phyloP scores from a whole-genome alignment of 2,329 filamentous ascomycete species.

The Hymenoscyphus fraxineus region DNA sequence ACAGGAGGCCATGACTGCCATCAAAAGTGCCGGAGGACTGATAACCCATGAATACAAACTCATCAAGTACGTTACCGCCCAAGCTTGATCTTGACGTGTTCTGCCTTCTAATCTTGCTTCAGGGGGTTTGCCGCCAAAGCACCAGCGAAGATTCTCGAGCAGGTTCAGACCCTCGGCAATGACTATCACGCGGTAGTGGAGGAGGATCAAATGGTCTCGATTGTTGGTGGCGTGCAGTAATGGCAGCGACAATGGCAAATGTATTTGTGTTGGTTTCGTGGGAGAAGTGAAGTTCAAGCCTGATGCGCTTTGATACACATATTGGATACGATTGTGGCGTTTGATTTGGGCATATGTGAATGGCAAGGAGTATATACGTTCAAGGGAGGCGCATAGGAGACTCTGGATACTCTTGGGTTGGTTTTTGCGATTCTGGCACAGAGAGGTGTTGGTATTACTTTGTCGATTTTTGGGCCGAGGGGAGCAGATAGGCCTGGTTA shows the following conservation, averaged over 20 bases:
- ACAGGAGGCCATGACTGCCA: conserved; percentile 65
- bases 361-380: not conserved
- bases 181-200: conserved; percentile 66
- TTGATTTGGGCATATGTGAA: not conserved
- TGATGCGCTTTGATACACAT: not conserved
- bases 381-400: not conserved
- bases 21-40: conserved; percentile 65
- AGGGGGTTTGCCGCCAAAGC: conserved; percentile 78
- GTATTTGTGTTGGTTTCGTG: not conserved
- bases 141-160: conserved; percentile 64
- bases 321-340: not conserved
- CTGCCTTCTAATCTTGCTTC: conserved; percentile 12
- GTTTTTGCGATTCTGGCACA: not conserved
- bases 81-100: not conserved
- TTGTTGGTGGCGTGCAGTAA: conserved; percentile 7
- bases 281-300: not conserved
- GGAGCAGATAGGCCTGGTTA: not conserved
- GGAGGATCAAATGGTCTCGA: conserved; percentile 64
- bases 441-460: not conserved
- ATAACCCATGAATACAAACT: conserved; percentile 75
- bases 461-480: not conserved
- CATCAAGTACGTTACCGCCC: conserved; percentile 54
- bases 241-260: not conserved
- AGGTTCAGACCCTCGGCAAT: conserved; percentile 59
- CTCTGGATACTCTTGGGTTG: not conserved